Conservation (phyloP, 2,329 filamentous ascomycete species). For the Xylariomycetidae sp. region DNA sequence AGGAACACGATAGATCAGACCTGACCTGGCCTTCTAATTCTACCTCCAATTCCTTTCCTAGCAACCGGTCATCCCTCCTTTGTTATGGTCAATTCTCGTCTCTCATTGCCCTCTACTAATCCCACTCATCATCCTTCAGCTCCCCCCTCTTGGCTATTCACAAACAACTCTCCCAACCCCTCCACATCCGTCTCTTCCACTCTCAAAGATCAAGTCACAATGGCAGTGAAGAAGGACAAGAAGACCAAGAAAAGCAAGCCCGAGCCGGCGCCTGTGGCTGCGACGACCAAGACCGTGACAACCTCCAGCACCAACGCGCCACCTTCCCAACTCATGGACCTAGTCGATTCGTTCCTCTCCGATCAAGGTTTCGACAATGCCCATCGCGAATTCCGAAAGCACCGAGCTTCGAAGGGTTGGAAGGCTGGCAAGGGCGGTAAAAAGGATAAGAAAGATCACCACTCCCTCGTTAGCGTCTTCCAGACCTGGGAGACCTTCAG, state of each 20-base stretch:
- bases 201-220: constrained; percentile 10
- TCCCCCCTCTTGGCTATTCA: constrained; percentile 30
- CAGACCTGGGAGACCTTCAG: constrained; percentile 43
- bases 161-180: constrained; percentile 22
- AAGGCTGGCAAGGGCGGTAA: constrained; percentile 24
- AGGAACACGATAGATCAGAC: no score
- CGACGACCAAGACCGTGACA: constrained; percentile 11
- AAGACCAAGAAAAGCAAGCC: constrained; percentile 19
- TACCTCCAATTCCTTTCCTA: no score
- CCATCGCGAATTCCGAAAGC: constrained; percentile 57
- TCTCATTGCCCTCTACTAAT: no score
- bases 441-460: constrained; percentile 26
- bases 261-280: constrained; percentile 4
- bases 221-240: constrained; percentile 21
- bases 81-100: no score
- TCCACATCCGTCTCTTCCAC: constrained; percentile 7
- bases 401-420: constrained; percentile 52
- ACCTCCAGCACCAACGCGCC: constrained; percentile 29
- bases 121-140: no score
- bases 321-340: constrained; percentile 58
- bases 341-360: constrained; percentile 63
- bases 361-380: constrained; percentile 61
- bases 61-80: no score
- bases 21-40: no score
- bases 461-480: constrained; percentile 47